phyloP scores from a whole-genome alignment of 768 basidiomycete genomes.

The Podaxis rugospora region DNA sequence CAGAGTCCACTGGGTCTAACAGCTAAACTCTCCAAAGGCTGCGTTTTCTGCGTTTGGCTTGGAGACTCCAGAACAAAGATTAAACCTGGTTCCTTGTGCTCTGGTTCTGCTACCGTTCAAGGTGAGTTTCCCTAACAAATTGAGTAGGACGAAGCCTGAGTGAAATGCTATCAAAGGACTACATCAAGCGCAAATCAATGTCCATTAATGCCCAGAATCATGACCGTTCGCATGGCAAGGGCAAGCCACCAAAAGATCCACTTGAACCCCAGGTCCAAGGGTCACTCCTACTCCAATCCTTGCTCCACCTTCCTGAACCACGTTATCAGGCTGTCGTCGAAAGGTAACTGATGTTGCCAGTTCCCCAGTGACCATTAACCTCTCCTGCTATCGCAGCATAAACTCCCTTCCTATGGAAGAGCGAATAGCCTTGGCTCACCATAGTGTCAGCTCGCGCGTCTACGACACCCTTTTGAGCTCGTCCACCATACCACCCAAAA shows the following conservation, averaged over 20 bases:
- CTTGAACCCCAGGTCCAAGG: conserved; percentile 78
- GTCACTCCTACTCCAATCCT: conserved; percentile 77
- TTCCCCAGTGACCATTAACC: not conserved
- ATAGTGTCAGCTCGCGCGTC: conserved; percentile 69
- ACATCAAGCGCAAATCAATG: not conserved
- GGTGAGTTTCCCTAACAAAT: conserved; percentile 27
- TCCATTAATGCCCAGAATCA: conserved; percentile 10
- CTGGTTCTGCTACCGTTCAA: conserved; percentile 48
- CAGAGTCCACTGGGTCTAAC: not conserved
- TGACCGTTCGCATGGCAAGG: conserved; percentile 13
- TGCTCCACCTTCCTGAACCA: conserved; percentile 65
- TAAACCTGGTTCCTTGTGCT: conserved; percentile 61
- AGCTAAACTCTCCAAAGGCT: conserved; percentile 38
- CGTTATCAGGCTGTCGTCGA: conserved; percentile 65
- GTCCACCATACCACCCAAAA: conserved; percentile 55
- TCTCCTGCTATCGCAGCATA: conserved; percentile 39
- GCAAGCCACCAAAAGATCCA: conserved; percentile 21
- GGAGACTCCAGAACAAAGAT: conserved; percentile 40
- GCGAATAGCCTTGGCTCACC: conserved; percentile 45
- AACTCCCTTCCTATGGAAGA: conserved; percentile 52
- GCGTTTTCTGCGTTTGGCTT: conserved; percentile 58
- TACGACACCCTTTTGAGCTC: conserved; percentile 77
- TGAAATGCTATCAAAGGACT: conserved; percentile 2
- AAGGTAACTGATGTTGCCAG: conserved; percentile 42
- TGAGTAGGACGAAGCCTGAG: conserved; percentile 23